Evolutionary conservation across 2,329 filamentous ascomycete species (phyloP), one percentile per base, ranked within the genome.

Genomic region (Thielaviopsis musarum): DNA sequence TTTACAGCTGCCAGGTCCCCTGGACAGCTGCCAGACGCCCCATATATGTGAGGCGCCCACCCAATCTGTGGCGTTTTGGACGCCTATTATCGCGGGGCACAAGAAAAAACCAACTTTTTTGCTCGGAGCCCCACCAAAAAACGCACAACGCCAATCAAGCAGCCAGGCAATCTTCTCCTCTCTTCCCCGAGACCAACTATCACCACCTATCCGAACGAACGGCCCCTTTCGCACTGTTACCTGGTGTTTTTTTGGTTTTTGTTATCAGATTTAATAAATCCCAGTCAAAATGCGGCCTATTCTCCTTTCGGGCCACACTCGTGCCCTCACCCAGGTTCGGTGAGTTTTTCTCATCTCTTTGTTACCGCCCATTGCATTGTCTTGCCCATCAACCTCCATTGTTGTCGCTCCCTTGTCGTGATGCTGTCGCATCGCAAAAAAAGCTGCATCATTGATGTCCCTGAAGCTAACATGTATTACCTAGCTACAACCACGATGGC

Each of bases 291-390:
- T 98, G 93, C 89, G 93, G 78, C 93, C 93, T 70, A 94, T 96
- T 74, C 80, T 98, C 68, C 82, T 98, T 69, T 85, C 89, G 72
- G 93, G 93, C 74, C 93, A 98, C 83, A 90, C 95, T 80, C 87
- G 90, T 78, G 88, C 90, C 75, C 81, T 95, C 74, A 95, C 89
- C 71, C 90, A 96, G 75, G 91, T 96, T 74, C 88, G 84, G 84
- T 89, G 79, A 69, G 77, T 71, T 57, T 57, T 52, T 48, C 56
- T 22, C 17, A 24, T 17, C 21, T 28, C 26, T 38, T 30, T 30
- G 41, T 28, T 26, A 13, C 12, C 5, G 15, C 24, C 19, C 26
- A 21, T 24, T 21, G 10, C 51, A 21, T 56, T 56, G 52, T 56
- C 52, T 48, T 61, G 49, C 53, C 57, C 58, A 60, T 58, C 59